Evolutionary conservation across 2,329 filamentous ascomycete species (phyloP).

Genomic region (Colletotrichum agaves): DNA sequence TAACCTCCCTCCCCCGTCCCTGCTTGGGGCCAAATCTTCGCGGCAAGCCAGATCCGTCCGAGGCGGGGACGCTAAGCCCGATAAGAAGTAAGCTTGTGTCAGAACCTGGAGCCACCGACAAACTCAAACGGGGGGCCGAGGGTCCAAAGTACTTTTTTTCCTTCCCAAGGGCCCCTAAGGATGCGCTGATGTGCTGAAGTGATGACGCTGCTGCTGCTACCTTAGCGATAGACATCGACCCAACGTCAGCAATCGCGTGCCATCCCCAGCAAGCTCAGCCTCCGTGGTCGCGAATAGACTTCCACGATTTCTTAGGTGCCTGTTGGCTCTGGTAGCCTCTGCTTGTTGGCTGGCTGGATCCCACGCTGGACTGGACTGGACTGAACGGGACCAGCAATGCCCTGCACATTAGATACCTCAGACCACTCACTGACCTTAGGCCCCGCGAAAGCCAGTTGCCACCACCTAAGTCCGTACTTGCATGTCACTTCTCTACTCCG

Average conservation of each 20-base stretch:
- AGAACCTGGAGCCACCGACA: constrained; percentile 18
- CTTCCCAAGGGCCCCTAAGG: not conserved
- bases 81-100: constrained; percentile 36
- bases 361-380: too few relatives aligned
- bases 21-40: constrained; percentile 17
- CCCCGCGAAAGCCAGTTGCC: not conserved
- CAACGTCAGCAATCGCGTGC: not conserved
- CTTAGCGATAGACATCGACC: too few relatives aligned
- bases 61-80: constrained; percentile 32
- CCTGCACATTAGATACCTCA: too few relatives aligned
- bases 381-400: too few relatives aligned
- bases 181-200: constrained; percentile 4
- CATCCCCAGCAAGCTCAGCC: not conserved
- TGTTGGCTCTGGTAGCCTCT: not conserved
- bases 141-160: constrained; percentile 4
- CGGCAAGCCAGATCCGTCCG: constrained; percentile 13
- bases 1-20: not conserved
- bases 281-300: not conserved
- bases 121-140: not conserved
- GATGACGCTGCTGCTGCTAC: not conserved
- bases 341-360: not conserved
- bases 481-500: constrained; percentile 30
- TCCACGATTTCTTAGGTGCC: not conserved
- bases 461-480: constrained; percentile 26
- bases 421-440: not conserved